phyloP scores from a whole-genome alignment of 2,329 filamentous ascomycete species.

The Colletotrichum spaethianum region DNA sequence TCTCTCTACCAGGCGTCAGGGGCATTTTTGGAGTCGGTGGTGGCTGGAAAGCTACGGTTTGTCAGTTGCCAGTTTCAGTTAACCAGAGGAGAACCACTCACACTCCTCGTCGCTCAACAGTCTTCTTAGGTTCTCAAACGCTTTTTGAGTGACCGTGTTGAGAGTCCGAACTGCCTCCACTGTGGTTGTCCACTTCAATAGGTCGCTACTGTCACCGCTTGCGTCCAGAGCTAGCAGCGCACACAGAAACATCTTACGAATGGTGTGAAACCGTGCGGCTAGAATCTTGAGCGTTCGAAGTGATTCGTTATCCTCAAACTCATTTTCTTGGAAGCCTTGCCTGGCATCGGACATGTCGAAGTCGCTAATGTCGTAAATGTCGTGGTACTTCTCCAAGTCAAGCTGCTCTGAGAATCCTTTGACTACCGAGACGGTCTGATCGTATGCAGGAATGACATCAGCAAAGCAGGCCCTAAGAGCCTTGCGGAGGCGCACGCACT shows the following conservation, averaged over 20 bases:
- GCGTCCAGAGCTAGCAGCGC: constrained; percentile 90
- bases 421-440: constrained; percentile 77
- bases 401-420: constrained; percentile 82
- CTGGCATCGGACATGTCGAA: constrained; percentile 81
- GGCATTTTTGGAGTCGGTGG: constrained; percentile 71
- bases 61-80: constrained; percentile 16
- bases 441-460: constrained; percentile 79
- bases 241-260: constrained; percentile 89
- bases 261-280: constrained; percentile 83
- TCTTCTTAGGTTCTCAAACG: constrained; percentile 75
- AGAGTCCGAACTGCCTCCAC: constrained; percentile 81
- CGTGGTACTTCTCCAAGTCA: constrained; percentile 92
- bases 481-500: constrained; percentile 85
- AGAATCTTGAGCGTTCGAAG: constrained; percentile 85
- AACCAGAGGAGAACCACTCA: constrained; percentile 57
- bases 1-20: constrained; percentile 82
- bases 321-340: constrained; percentile 72
- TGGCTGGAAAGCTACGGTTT: constrained; percentile 63
- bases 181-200: constrained; percentile 83
- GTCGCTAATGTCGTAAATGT: constrained; percentile 86
- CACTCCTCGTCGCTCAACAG: constrained; percentile 86
- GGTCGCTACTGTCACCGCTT: constrained; percentile 82
- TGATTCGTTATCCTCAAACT: constrained; percentile 83
- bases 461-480: constrained; percentile 80
- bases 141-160: constrained; percentile 71